These are phyloP conservation scores for Heliamphora exappendiculata DNA, from an alignment of 148 eudicot species.

Conservation along the genomic window DNA sequence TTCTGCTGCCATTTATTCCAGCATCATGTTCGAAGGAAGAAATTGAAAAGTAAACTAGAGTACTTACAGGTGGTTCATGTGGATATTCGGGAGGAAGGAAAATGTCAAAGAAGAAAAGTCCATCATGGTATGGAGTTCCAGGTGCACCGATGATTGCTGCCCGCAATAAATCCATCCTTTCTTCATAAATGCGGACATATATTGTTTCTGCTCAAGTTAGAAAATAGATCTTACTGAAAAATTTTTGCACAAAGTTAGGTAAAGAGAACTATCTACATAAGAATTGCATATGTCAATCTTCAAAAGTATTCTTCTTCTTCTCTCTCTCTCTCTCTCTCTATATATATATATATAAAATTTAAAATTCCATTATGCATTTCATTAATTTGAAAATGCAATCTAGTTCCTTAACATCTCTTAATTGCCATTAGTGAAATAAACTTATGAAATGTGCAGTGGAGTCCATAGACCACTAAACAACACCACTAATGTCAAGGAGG, in stretches of 20 bases:
- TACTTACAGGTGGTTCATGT: slow-evolving; percentile 86
- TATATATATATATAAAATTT: no score
- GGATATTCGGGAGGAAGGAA: slow-evolving; percentile 91
- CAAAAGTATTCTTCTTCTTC: not conserved
- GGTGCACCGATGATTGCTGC: slow-evolving; percentile 81
- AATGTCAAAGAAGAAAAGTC: slow-evolving; percentile 85
- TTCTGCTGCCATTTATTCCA: not conserved
- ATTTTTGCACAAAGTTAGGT: not conserved
- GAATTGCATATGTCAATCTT: not conserved
- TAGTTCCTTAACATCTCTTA: no score
- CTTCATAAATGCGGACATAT: slow-evolving; percentile 81
- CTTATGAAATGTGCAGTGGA: no score
- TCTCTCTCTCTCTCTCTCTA: not conserved
- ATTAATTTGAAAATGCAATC: not conserved
- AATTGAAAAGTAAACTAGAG: not conserved
- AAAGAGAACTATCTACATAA: not conserved
- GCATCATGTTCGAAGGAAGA: not conserved
- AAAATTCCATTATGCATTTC: not conserved
- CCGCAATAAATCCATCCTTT: slow-evolving; percentile 83
- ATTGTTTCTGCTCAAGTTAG: slow-evolving; percentile 51
- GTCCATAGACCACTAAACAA: no score
- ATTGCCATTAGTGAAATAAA: no score
- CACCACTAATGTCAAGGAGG: no score
- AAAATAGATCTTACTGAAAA: slow-evolving; percentile 8
- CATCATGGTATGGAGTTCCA: slow-evolving; percentile 94